phyloP scores from a whole-genome alignment of 2,329 filamentous ascomycete genomes.

The Cordyceps militaris region DNA sequence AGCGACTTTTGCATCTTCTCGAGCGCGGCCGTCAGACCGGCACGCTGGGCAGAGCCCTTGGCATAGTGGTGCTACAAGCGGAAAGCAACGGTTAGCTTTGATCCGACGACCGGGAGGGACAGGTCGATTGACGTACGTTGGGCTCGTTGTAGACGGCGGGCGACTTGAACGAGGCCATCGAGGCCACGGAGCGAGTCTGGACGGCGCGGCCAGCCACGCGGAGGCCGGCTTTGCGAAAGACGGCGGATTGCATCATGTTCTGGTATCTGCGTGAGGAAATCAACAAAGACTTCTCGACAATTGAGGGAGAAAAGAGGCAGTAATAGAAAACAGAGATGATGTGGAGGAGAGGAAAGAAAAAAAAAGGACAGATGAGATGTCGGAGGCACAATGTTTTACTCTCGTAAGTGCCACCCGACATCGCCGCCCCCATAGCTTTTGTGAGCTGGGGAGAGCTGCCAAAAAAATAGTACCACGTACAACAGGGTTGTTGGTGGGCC shows the following conservation, averaged over 20 bases:
- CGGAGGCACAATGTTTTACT: constrained; percentile 3
- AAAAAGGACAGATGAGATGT: neutral
- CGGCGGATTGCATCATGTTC: constrained; percentile 27
- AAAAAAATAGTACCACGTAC: neutral
- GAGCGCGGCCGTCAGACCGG: constrained; percentile 67
- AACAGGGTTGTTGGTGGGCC: neutral
- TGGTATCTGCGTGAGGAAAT: neutral
- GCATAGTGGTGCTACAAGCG: constrained; percentile 70
- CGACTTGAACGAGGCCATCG: constrained; percentile 78
- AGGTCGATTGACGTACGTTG: constrained; percentile 58
- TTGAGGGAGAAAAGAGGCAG: constrained; percentile 15
- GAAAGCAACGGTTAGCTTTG: neutral
- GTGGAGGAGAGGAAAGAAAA: neutral
- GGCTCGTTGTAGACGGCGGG: constrained; percentile 86
- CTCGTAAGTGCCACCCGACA: constrained; percentile 8
- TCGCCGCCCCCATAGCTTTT: neutral
- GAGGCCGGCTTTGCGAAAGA: constrained; percentile 27
- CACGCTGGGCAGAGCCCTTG: constrained; percentile 73
- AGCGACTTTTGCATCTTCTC: constrained; percentile 60
- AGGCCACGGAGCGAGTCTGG: constrained; percentile 36
- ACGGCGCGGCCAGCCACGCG: constrained; percentile 23
- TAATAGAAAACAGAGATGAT: neutral
- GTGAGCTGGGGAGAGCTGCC: neutral
- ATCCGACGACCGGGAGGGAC: neutral
- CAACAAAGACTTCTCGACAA: constrained; percentile 14